phyloP scores from a whole-genome alignment of 1,139 yeast genomes.

The Blastobotrys apis region DNA sequence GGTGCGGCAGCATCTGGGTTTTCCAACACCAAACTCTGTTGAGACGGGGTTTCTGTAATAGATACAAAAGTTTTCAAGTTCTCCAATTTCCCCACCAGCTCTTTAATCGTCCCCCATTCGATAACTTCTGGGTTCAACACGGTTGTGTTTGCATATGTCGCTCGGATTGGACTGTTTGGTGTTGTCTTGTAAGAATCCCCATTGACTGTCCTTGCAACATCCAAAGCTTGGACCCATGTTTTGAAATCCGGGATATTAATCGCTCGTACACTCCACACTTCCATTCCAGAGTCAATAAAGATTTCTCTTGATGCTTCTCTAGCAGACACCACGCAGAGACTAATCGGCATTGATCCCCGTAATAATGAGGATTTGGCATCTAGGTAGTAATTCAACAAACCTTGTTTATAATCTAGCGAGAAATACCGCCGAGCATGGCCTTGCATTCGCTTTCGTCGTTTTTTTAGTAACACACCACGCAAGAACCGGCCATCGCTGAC shows the following conservation, averaged over 20 bases:
- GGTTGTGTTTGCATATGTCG: background rate
- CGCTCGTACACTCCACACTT: slow-evolving; percentile 85
- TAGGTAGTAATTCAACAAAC: slow-evolving; percentile 76
- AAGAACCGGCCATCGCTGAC: slow-evolving; percentile 35
- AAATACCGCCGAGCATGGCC: slow-evolving; percentile 86
- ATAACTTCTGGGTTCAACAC: slow-evolving; percentile 2
- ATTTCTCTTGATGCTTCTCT: slow-evolving; percentile 63
- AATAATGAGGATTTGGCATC: slow-evolving; percentile 64
- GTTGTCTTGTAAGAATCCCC: background rate
- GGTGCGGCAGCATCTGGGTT: background rate
- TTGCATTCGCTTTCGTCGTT: slow-evolving; percentile 75
- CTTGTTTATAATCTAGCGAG: slow-evolving; percentile 73
- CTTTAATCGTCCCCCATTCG: slow-evolving; percentile 13
- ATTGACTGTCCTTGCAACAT: slow-evolving; percentile 10
- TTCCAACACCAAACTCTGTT: too few relatives aligned
- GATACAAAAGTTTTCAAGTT: background rate
- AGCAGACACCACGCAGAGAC: slow-evolving; percentile 75
- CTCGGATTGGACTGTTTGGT: background rate
- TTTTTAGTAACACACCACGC: slow-evolving; percentile 74
- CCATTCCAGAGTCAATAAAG: slow-evolving; percentile 91
- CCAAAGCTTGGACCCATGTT: slow-evolving; percentile 54
- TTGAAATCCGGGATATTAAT: slow-evolving; percentile 60
- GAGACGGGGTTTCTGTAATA: background rate
- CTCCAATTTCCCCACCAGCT: slow-evolving; percentile 12
- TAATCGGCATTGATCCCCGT: slow-evolving; percentile 90